Percentiles rank a stretch among this genome's conserved stretches.
Evolutionary conservation across 2,329 filamentous ascomycete genomes (phyloP).

Genomic region (Capronia epimyces): DNA sequence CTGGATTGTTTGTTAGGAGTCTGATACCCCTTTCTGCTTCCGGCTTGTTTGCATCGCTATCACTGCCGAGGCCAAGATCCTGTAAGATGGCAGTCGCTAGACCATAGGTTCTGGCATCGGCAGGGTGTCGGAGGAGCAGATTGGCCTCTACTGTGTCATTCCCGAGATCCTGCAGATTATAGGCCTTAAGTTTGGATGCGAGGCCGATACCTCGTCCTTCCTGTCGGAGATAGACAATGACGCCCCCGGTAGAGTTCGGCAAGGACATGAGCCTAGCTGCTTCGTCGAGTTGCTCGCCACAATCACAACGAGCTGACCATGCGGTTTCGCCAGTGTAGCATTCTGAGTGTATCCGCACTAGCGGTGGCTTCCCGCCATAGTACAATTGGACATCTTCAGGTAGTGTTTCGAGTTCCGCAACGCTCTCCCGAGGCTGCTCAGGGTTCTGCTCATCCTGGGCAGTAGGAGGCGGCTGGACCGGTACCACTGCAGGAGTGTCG

Average conservation of each 20-base stretch:
- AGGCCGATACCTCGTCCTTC: constrained; percentile 94
- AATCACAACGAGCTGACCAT: constrained; percentile 96
- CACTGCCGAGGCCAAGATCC: constrained; percentile 67
- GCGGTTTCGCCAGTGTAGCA: constrained; percentile 98
- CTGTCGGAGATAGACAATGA: constrained; percentile 92
- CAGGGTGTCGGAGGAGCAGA: constrained; percentile 80
- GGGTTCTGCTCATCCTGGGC: constrained; percentile 15
- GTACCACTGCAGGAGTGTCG: background rate
- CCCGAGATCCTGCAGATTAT: constrained; percentile 93
- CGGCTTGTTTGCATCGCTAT: constrained; percentile 44
- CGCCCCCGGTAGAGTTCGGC: constrained; percentile 61
- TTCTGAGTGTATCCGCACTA: constrained; percentile 94
- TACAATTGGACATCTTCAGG: constrained; percentile 6
- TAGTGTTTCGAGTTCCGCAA: constrained; percentile 9
- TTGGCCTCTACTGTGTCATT: constrained; percentile 98
- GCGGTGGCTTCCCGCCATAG: constrained; percentile 48
- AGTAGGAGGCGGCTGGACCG: constrained; percentile 5
- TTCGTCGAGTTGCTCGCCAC: constrained; percentile 95
- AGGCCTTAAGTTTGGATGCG: constrained; percentile 93
- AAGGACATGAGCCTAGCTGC: constrained; percentile 88
- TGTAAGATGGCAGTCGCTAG: constrained; percentile 91
- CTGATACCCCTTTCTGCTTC: constrained; percentile 51
- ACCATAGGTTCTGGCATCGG: constrained; percentile 90
- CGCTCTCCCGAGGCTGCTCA: constrained; percentile 4
- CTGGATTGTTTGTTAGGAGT: constrained; percentile 91